Evolutionary conservation across 495 filamentous ascomycete genomes (phyloP).

Genomic region (Delitschia confertaspora): DNA sequence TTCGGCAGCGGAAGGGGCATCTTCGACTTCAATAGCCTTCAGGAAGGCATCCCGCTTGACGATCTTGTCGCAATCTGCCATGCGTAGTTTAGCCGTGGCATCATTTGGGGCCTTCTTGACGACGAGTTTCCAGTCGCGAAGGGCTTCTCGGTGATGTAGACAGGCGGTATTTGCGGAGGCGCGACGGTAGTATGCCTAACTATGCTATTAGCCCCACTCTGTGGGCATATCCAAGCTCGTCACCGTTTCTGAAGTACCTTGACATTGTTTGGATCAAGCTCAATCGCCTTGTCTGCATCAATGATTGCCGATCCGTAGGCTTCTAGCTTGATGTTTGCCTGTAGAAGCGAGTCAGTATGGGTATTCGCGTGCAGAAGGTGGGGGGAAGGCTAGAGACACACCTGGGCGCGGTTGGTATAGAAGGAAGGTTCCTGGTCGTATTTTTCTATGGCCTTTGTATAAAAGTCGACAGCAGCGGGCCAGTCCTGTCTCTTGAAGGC

Average conservation of each 20-base stretch:
- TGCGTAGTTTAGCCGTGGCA: conserved; percentile 81
- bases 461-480: conserved; percentile 72
- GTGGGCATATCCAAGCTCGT: background rate
- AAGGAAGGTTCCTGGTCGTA: conserved; percentile 79
- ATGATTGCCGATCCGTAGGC: conserved; percentile 84
- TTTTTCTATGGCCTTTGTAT: conserved; percentile 80
- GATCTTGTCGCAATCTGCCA: conserved; percentile 86
- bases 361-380: conserved; percentile 10
- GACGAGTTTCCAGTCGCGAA: conserved; percentile 87
- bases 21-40: conserved; percentile 86
- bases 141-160: conserved; percentile 71
- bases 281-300: conserved; percentile 89
- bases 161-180: conserved; percentile 87
- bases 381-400: conserved; percentile 39
- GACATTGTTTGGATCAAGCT: conserved; percentile 75
- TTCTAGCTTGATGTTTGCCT: conserved; percentile 94
- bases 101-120: conserved; percentile 78
- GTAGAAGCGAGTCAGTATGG: conserved; percentile 4
- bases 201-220: conserved; percentile 1
- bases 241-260: conserved; percentile 58
- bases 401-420: conserved; percentile 91
- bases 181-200: conserved; percentile 87
- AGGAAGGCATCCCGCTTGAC: conserved; percentile 84
- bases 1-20: conserved; percentile 83
- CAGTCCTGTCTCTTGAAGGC: conserved; percentile 85